Base-by-base conservation (phyloP, 345 rosid species). In the Geranium rotundifolium region DNA sequence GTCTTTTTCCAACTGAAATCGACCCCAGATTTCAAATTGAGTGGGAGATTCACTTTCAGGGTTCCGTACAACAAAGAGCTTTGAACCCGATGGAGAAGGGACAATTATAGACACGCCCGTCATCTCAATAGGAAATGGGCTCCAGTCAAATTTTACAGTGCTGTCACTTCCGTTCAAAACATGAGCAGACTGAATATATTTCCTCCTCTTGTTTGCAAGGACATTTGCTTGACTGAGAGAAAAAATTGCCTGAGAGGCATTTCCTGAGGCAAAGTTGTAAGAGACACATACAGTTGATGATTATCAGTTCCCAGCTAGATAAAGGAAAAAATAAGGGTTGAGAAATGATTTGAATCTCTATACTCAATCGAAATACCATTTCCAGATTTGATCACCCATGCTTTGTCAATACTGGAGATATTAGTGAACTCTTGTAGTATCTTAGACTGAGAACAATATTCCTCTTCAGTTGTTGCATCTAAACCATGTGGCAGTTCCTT, bases 61-160 rank as follows among this genome's bases (percentile, higher is more conserved):
- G 70, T 93, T 93, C 59, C 88, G 77, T 52, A 93, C 62, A 1
- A 86, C 81, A 63, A 93, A 85, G 71, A 93, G 85, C 82, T 83
- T 88, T 60, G 82, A 69, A 27, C 97, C 97, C 19, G 89, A 88
- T 7, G 96, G 96, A 19, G 99, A 90, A 13, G 99, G 97, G 68
- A 80, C 71, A 49, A 82, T 69, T 56, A 82, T 71, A 10, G 99
- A 80, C 29, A 80, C 86, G 18, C 81, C 89, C 13, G 80, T 69
- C 91, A 85, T 78, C 85, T 93, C 96, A 1, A 86, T 29, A 17
- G 99, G 97, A 77, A 93, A 93, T 15, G 91, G 84, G 14, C 88
- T 72, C 96, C 99, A 90, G 29, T 79, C 79, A 69, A 93, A 80
- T 61, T 69, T 72, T 5, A 77, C 69, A 52, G 81, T 69, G 63